Conservation (phyloP, 192 early-diverging fungal genomes). For the Linnemannia schmuckeri region DNA sequence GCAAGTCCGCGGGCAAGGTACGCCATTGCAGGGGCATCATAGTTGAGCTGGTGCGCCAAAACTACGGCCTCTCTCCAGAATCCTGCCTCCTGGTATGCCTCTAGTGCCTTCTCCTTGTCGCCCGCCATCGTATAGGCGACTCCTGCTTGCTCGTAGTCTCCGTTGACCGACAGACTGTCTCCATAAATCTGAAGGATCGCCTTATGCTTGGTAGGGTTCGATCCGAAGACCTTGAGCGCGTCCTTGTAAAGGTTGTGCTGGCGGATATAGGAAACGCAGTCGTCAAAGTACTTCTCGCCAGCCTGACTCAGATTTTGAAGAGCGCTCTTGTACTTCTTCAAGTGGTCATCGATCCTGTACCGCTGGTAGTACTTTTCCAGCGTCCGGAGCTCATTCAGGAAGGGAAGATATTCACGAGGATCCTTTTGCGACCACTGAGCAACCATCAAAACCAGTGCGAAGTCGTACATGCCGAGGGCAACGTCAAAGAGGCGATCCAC, state of each 20-base stretch:
- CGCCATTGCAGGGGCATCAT: conserved; percentile 59
- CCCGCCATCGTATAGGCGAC: conserved; percentile 71
- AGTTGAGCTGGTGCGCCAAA: conserved; percentile 69
- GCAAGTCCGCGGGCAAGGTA: conserved; percentile 69
- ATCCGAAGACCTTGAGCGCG: conserved; percentile 70
- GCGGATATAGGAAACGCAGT: conserved; percentile 73
- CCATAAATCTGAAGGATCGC: conserved; percentile 69
- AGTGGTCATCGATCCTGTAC: conserved; percentile 90
- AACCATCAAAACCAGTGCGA: conserved; percentile 91
- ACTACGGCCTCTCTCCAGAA: conserved; percentile 79
- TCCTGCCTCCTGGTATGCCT: conserved; percentile 65
- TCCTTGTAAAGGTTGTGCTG: conserved; percentile 74
- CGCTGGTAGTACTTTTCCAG: conserved; percentile 85
- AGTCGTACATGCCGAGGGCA: conserved; percentile 95
- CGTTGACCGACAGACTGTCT: conserved; percentile 67
- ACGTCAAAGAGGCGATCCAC: conserved; percentile 91
- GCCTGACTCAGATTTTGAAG: conserved; percentile 75
- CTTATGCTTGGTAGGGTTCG: conserved; percentile 59
- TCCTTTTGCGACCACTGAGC: conserved; percentile 98
- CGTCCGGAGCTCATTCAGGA: conserved; percentile 83
- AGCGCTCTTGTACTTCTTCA: conserved; percentile 77
- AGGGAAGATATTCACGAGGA: conserved; percentile 94
- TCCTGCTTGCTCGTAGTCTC: conserved; percentile 77
- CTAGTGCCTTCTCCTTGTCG: conserved; percentile 69
- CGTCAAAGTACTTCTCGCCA: conserved; percentile 66